Evolutionary conservation across 805 yeast species (phyloP).

Genomic region (Wickerhamomyces bovis): DNA sequence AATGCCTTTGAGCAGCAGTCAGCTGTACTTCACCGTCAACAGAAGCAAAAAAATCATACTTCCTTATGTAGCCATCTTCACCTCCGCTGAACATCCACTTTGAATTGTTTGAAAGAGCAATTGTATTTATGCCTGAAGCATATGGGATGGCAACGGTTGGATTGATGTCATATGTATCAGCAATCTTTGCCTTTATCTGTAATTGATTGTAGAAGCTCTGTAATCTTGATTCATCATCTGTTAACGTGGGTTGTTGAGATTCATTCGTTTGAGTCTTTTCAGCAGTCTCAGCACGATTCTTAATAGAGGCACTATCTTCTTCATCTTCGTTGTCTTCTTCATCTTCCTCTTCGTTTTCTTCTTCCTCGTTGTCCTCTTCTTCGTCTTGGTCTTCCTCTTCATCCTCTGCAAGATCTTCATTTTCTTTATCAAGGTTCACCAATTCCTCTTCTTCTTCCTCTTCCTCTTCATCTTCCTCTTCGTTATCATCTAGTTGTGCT

Average conservation of each 20-base stretch:
- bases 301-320: slow-evolving; percentile 10
- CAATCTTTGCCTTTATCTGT: slow-evolving; percentile 39
- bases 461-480: slow-evolving; percentile 20
- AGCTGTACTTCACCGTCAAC: slow-evolving; percentile 82
- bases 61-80: slow-evolving; percentile 88
- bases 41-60: slow-evolving; percentile 80
- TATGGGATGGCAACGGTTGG: slow-evolving; percentile 90
- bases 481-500: slow-evolving; percentile 22
- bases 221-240: slow-evolving; percentile 9
- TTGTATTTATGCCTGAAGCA: slow-evolving; percentile 66
- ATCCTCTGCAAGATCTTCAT: slow-evolving; percentile 15
- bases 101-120: slow-evolving; percentile 74
- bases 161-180: slow-evolving; percentile 59
- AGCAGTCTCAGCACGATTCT: background rate
- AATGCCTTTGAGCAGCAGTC: slow-evolving; percentile 88
- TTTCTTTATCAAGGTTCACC: slow-evolving; percentile 16
- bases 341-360: slow-evolving; percentile 16
- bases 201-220: slow-evolving; percentile 27
- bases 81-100: slow-evolving; percentile 93
- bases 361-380: slow-evolving; percentile 10
- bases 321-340: slow-evolving; percentile 26
- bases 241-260: background rate
- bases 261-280: slow-evolving; percentile 2
- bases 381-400: slow-evolving; percentile 7
- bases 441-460: slow-evolving; percentile 27